Conservation (phyloP, 148 eudicot species). For the Rhododendron ferrugineum region DNA sequence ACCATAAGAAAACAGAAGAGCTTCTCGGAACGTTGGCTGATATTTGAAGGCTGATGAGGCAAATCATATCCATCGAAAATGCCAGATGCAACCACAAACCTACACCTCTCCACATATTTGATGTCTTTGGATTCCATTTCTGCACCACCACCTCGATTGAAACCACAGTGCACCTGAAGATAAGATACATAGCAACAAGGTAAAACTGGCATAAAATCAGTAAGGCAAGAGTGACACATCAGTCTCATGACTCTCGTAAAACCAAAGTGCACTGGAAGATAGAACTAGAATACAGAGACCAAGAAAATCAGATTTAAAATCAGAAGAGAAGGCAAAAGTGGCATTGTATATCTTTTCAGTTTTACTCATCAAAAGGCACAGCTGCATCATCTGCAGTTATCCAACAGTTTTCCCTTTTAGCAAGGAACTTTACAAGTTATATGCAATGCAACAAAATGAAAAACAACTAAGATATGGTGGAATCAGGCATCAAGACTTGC, state of each 20-base stretch:
- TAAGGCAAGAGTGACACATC: not conserved
- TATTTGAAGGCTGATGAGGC: slow-evolving; percentile 91
- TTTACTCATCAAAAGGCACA: not conserved
- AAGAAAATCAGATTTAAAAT: not conserved
- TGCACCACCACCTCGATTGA: slow-evolving; percentile 77
- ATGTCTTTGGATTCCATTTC: slow-evolving; percentile 74
- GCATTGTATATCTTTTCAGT: not conserved
- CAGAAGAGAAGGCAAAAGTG: not conserved
- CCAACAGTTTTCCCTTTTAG: too few species aligned
- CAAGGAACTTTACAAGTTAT: too few species aligned
- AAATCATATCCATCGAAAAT: slow-evolving; percentile 94
- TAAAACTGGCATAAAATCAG: not conserved
- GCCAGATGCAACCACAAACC: slow-evolving; percentile 51
- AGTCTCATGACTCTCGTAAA: not conserved
- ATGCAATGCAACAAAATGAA: not conserved
- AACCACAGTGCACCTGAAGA: slow-evolving; percentile 91
- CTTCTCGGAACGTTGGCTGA: slow-evolving; percentile 64
- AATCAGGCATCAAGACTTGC: not conserved
- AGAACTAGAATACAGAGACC: not conserved
- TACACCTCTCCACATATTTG: slow-evolving; percentile 52
- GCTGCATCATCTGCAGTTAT: not conserved
- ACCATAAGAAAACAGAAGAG: slow-evolving; percentile 96
- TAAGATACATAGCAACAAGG: not conserved
- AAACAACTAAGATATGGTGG: not conserved
- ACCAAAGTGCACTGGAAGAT: not conserved